Conservation (phyloP, 1,139 yeast genomes). For the Wickerhamomyces sp. region DNA sequence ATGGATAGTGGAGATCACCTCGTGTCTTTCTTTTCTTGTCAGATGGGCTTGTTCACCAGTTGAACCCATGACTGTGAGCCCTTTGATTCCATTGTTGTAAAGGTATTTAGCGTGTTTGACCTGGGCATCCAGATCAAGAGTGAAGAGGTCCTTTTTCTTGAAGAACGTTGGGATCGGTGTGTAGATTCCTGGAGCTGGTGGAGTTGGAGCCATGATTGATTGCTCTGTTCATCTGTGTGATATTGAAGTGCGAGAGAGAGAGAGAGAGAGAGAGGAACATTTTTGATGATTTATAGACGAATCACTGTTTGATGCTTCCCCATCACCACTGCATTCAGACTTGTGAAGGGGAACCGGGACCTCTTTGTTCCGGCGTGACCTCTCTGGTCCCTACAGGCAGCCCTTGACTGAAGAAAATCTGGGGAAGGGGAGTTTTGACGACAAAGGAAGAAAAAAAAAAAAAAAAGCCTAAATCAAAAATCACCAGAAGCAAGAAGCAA, state of each 20-base stretch:
- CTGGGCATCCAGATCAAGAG: slow-evolving; percentile 40
- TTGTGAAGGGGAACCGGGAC: too few relatives aligned
- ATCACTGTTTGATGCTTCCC: too few relatives aligned
- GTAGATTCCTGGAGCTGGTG: slow-evolving; percentile 35
- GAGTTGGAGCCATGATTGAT: slow-evolving; percentile 6
- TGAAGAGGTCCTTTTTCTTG: slow-evolving; percentile 31
- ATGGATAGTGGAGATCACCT: slow-evolving; percentile 24
- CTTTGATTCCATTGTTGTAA: slow-evolving; percentile 38
- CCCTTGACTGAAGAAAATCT: too few relatives aligned
- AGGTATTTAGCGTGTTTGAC: slow-evolving; percentile 37
- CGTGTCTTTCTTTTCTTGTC: slow-evolving; percentile 32
- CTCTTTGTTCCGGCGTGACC: too few relatives aligned
- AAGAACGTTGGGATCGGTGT: slow-evolving; percentile 48
- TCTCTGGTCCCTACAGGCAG: too few relatives aligned
- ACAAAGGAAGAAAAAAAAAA: too few relatives aligned
- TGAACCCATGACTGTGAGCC: slow-evolving; percentile 44
- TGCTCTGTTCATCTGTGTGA: too few relatives aligned
- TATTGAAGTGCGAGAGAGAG: too few relatives aligned
- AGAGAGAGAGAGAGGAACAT: too few relatives aligned
- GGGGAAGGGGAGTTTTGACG: too few relatives aligned
- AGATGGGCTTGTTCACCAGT: slow-evolving; percentile 38
- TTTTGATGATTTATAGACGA: too few relatives aligned
- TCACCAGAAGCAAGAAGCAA: background rate
- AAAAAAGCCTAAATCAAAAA: background rate
- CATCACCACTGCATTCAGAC: too few relatives aligned